Evolutionary conservation across 805 yeast genomes (phyloP).

Genomic region (Sugiyamaella boreocaroliniensis): DNA sequence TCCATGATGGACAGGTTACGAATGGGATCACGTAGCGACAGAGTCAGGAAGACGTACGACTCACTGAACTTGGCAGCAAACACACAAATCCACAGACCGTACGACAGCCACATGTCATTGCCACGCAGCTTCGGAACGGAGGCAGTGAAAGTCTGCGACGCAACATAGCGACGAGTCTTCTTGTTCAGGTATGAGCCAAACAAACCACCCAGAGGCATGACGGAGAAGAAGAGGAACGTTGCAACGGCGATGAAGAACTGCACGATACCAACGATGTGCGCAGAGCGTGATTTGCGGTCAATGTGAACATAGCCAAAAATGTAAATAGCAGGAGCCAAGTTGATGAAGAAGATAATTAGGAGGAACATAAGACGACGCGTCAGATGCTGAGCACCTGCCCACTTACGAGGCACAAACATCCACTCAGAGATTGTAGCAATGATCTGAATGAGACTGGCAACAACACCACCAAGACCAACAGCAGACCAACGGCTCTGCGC

Average conservation of each 20-base stretch:
- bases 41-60: slow-evolving; percentile 85
- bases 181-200: slow-evolving; percentile 88
- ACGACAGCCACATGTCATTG: slow-evolving; percentile 93
- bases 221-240: slow-evolving; percentile 76
- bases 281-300: slow-evolving; percentile 30
- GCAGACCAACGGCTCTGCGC: slow-evolving; percentile 91
- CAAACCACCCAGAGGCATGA: slow-evolving; percentile 95
- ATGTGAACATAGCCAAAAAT: slow-evolving; percentile 48
- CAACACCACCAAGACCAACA: slow-evolving; percentile 84
- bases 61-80: slow-evolving; percentile 84
- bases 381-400: slow-evolving; percentile 99
- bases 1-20: slow-evolving; percentile 75
- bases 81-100: slow-evolving; percentile 81
- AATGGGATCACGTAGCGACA: slow-evolving; percentile 90
- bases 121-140: slow-evolving; percentile 75
- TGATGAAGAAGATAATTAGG: slow-evolving; percentile 55
- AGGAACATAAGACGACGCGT: slow-evolving; percentile 79
- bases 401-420: slow-evolving; percentile 92
- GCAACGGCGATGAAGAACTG: slow-evolving; percentile 83
- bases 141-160: slow-evolving; percentile 95
- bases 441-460: slow-evolving; percentile 77
- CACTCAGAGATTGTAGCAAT: slow-evolving; percentile 87
- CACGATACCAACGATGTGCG: slow-evolving; percentile 42
- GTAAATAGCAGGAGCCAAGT: slow-evolving; percentile 81
- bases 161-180: slow-evolving; percentile 44